A percentile compares a stretch with the other conserved stretches of the same genome.
These are phyloP conservation scores for Xerocomus minutiporus DNA, from an alignment of 1,284 basidiomycete genomes.

Conservation along the genomic window DNA sequence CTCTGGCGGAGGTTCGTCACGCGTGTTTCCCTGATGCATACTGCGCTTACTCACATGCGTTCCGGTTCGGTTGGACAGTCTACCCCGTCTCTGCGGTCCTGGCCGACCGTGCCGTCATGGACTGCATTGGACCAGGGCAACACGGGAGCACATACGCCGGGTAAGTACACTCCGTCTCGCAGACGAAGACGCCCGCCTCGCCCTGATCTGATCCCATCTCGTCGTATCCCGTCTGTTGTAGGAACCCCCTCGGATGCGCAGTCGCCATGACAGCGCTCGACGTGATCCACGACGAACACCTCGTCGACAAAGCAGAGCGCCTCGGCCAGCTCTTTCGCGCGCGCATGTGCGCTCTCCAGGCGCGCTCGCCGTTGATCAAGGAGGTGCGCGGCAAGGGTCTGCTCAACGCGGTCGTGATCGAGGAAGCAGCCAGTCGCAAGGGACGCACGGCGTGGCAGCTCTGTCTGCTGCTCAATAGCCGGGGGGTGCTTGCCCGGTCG, in stretches of 20 bases:
- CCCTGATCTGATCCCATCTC: neutral
- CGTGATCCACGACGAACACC: slow-evolving; percentile 83
- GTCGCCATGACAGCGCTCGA: slow-evolving; percentile 89
- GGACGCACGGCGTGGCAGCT: slow-evolving; percentile 93
- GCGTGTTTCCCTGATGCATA: neutral
- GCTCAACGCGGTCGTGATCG: slow-evolving; percentile 92
- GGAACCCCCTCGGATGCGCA: slow-evolving; percentile 95
- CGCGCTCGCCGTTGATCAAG: slow-evolving; percentile 63
- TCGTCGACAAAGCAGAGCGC: slow-evolving; percentile 71
- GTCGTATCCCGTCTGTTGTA: slow-evolving; percentile 24
- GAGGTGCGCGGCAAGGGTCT: slow-evolving; percentile 83
- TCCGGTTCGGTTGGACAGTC: slow-evolving; percentile 42
- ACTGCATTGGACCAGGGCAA: slow-evolving; percentile 91
- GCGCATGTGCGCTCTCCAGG: slow-evolving; percentile 52
- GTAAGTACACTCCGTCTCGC: slow-evolving; percentile 37
- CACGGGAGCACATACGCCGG: slow-evolving; percentile 95
- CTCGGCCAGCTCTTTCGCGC: slow-evolving; percentile 85
- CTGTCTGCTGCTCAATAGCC: slow-evolving; percentile 87
- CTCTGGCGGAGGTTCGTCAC: slow-evolving; percentile 75
- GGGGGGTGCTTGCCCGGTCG: slow-evolving; percentile 90
- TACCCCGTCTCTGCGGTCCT: slow-evolving; percentile 97
- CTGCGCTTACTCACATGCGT: slow-evolving; percentile 9
- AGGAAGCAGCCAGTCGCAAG: slow-evolving; percentile 72
- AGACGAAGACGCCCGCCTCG: neutral
- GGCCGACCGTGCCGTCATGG: slow-evolving; percentile 87